phyloP scores from a whole-genome alignment of 2,329 filamentous ascomycete genomes.

The Penicillium freii region DNA sequence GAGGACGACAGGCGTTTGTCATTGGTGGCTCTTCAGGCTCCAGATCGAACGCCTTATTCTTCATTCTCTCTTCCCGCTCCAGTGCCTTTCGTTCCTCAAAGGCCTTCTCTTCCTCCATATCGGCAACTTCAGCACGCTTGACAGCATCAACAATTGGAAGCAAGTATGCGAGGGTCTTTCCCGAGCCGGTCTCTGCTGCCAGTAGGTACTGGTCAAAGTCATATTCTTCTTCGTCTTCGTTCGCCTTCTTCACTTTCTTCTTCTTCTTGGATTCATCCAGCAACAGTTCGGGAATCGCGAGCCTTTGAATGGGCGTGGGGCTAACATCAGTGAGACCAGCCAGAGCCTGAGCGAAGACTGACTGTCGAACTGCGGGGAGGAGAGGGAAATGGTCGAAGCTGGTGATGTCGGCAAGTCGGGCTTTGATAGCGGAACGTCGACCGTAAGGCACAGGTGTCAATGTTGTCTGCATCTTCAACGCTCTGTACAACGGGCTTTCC shows the following conservation, averaged over 20 bases:
- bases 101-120: constrained; percentile 59
- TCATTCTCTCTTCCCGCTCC: constrained; percentile 50
- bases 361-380: constrained; percentile 67
- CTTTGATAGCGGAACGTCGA: constrained; percentile 61
- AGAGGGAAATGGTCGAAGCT: constrained; percentile 80
- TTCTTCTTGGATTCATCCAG: constrained; percentile 48
- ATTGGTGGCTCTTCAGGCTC: constrained; percentile 60
- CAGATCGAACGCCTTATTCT: constrained; percentile 61
- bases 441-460: constrained; percentile 75
- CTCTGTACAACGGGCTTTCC: constrained; percentile 63
- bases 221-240: constrained; percentile 38
- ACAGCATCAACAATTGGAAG: constrained; percentile 80
- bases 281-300: constrained; percentile 81
- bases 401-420: constrained; percentile 62
- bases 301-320: constrained; percentile 84
- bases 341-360: constrained; percentile 71
- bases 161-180: constrained; percentile 92
- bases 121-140: constrained; percentile 69
- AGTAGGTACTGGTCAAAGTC: constrained; percentile 70
- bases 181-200: constrained; percentile 93
- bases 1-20: constrained; percentile 71
- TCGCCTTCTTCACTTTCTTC: constrained; percentile 32
- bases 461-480: constrained; percentile 88
- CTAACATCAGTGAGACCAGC: constrained; percentile 70
- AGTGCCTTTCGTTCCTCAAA: constrained; percentile 56